These are phyloP conservation scores for Cutaneotrichosporon sp. DNA, from an alignment of 1,284 basidiomycete genomes.

Conservation along the genomic window DNA sequence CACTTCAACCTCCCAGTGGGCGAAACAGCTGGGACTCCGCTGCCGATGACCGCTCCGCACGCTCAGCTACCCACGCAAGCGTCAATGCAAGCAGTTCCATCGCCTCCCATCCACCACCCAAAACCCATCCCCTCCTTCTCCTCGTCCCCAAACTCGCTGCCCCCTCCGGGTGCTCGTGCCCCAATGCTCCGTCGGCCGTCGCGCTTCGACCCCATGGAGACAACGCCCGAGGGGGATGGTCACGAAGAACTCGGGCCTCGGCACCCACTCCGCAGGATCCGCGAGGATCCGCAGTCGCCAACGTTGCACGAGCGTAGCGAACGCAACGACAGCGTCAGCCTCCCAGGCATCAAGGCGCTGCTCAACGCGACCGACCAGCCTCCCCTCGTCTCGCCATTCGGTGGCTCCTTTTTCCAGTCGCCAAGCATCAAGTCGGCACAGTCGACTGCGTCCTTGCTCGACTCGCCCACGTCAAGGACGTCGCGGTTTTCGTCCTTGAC, in stretches of 20 bases:
- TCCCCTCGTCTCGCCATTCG: slow-evolving; percentile 19
- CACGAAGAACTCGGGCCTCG: slow-evolving; percentile 37
- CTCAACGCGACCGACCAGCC: slow-evolving; percentile 20
- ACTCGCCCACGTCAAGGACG: slow-evolving; percentile 34
- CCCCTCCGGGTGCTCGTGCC: slow-evolving; percentile 17
- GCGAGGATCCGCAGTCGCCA: slow-evolving; percentile 23
- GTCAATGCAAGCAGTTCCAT: slow-evolving; percentile 1
- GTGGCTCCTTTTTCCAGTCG: slow-evolving; percentile 19
- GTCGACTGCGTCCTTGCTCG: slow-evolving; percentile 28
- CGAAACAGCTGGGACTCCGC: too few relatives aligned
- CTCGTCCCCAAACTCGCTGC: background rate
- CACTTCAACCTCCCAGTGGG: too few relatives aligned
- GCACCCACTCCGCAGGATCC: slow-evolving; percentile 36
- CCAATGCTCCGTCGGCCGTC: slow-evolving; percentile 24
- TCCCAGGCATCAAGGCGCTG: slow-evolving; percentile 36
- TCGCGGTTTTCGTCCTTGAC: slow-evolving; percentile 40
- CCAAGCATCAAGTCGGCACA: slow-evolving; percentile 30
- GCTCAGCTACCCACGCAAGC: background rate
- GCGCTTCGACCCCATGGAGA: slow-evolving; percentile 41
- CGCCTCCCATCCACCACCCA: background rate
- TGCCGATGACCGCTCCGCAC: too few relatives aligned
- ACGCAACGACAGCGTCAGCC: slow-evolving; percentile 20
- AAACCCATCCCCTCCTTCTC: background rate
- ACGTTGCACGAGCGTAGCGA: background rate
- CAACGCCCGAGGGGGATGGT: slow-evolving; percentile 29